Evolutionary conservation across 305 asterid species (phyloP), one percentile per base, ranked within the genome.

Genomic region (Fraxinus paxiana): DNA sequence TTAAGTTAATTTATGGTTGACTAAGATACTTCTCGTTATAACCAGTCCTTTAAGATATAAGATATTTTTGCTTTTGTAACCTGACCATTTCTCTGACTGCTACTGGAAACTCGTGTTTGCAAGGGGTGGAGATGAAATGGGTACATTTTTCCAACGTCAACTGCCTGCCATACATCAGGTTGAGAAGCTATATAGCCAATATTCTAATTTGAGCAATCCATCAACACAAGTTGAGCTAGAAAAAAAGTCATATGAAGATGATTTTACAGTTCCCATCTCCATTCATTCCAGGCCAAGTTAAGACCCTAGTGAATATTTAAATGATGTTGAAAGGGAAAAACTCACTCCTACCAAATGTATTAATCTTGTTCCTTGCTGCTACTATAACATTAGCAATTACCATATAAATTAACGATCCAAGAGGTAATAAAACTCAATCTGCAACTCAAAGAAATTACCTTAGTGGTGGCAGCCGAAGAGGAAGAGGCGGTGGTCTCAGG

Each of bases 181-280:
- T 43, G 90, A 87, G 80, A 82, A 77, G 81, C 88, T 79, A 67
- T 85, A 81, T 82, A 78, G 77, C 77, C 87, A 77, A 61, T 69
- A 79, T 61, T 88, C 92, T 46, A 88, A 87, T 77, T 41, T 77
- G 79, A 85, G 84, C 77, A 72, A 78, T 79, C 84, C 86, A 10
- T 78, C 17, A 54, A 33, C 79, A 59, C 90, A 54, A 82, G 76
- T 63, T 18, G 84, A 83, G 77, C 88, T 70, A 72, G 79, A 82
- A 69, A 88, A 87, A 83, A 85, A 88, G 61, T 54, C 65, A 35
- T 88, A 85, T 20, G 90, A 89, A 73, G 92, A 87, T 77, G 94
- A 91, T 72, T 91, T 71, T 65, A 78, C 70, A 6, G 92, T 91
- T 84, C 94, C 94, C 20, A 24, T 88, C 30, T 89, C 87, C 77